Conservation (phyloP, 2,329 filamentous ascomycete genomes). For the Cryoendolithus antarcticus region DNA sequence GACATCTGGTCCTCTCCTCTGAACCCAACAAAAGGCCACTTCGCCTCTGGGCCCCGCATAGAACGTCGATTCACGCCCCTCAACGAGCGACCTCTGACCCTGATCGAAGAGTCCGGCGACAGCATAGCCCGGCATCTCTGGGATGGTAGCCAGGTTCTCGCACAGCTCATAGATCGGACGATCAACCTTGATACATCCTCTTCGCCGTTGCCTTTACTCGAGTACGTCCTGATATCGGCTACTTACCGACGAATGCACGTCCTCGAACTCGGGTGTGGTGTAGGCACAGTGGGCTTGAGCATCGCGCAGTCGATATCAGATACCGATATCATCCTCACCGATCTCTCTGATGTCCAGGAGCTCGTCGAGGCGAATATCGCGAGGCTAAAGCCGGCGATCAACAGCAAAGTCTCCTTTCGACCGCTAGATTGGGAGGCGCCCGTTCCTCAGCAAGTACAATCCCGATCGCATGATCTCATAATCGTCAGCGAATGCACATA, state of each 20-base stretch:
- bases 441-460: slow-evolving; percentile 27
- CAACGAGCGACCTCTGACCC: slow-evolving; percentile 29
- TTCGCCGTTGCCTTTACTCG: slow-evolving; percentile 23
- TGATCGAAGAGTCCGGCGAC: slow-evolving; percentile 61
- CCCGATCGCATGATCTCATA: slow-evolving; percentile 44
- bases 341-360: slow-evolving; percentile 51
- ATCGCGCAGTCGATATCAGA: slow-evolving; percentile 42
- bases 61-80: slow-evolving; percentile 41
- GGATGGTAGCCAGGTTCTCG: slow-evolving; percentile 50
- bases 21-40: slow-evolving; percentile 24
- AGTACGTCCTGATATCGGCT: slow-evolving; percentile 26
- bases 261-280: slow-evolving; percentile 56
- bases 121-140: slow-evolving; percentile 62
- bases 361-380: slow-evolving; percentile 46
- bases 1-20: slow-evolving; percentile 44
- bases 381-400: slow-evolving; percentile 29
- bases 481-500: slow-evolving; percentile 63
- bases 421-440: slow-evolving; percentile 52
- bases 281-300: slow-evolving; percentile 56
- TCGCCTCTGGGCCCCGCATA: slow-evolving; percentile 39
- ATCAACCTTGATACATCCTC: slow-evolving; percentile 21
- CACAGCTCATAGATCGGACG: slow-evolving; percentile 38
- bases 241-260: slow-evolving; percentile 34
- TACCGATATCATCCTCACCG: slow-evolving; percentile 48
- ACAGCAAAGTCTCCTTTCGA: slow-evolving; percentile 34